Evolutionary conservation across 495 filamentous ascomycete genomes (phyloP).

Genomic region (Wilcoxina mikolae): DNA sequence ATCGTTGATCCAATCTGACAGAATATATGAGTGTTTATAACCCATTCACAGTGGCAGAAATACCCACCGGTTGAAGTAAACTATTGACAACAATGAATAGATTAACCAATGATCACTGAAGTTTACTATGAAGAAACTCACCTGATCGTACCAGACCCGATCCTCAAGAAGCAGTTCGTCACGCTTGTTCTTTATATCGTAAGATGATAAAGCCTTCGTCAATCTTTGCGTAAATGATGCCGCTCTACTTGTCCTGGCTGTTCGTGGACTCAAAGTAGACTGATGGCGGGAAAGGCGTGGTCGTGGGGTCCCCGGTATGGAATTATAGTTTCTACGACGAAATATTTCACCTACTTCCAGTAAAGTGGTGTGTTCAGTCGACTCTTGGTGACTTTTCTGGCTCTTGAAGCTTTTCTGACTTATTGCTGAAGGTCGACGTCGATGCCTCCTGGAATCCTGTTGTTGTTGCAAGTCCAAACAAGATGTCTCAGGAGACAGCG

Average conservation of each 20-base stretch:
- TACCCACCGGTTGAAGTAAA: constrained; percentile 63
- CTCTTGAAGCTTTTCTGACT: background rate
- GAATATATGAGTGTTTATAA: background rate
- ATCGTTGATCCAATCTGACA: constrained; percentile 82
- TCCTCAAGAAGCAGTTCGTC: constrained; percentile 46
- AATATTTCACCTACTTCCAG: constrained; percentile 13
- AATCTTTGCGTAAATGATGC: constrained; percentile 26
- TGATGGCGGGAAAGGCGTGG: constrained; percentile 26
- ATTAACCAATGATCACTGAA: background rate
- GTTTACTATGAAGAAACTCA: background rate
- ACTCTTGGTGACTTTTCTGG: constrained; percentile 7
- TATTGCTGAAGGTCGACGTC: background rate
- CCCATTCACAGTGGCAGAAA: background rate
- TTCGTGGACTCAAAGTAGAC: constrained; percentile 7
- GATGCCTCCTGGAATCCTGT: background rate
- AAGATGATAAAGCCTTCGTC: constrained; percentile 22
- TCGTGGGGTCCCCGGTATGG: constrained; percentile 21
- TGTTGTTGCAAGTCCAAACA: background rate
- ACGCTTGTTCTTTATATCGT: constrained; percentile 19
- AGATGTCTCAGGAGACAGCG: constrained; percentile 2
- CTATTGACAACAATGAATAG: constrained; percentile 19
- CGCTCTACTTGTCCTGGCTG: constrained; percentile 16
- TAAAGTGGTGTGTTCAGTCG: constrained; percentile 22
- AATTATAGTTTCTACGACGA: constrained; percentile 17
- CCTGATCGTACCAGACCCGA: constrained; percentile 92